phyloP scores from a whole-genome alignment of 2,329 filamentous ascomycete genomes.

The Corinectria fuckeliana region DNA sequence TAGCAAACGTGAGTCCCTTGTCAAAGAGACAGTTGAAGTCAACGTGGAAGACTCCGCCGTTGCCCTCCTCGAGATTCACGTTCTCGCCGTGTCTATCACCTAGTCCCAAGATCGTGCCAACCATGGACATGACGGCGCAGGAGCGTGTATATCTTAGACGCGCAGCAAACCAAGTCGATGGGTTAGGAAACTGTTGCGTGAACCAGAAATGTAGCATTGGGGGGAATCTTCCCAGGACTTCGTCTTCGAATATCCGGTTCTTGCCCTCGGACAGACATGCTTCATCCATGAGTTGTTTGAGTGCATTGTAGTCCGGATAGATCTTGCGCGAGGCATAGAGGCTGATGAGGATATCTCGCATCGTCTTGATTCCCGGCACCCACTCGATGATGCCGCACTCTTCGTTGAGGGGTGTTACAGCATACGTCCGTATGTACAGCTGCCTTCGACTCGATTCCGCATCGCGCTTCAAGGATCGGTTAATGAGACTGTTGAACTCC shows the following conservation, averaged over 20 bases:
- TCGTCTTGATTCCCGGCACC: conserved; percentile 94
- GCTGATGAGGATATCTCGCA: conserved; percentile 86
- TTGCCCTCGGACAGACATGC: conserved; percentile 64
- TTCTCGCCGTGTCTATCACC: conserved; percentile 98
- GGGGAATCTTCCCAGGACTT: conserved; percentile 71
- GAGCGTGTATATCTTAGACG: conserved; percentile 90
- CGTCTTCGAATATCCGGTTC: conserved; percentile 73
- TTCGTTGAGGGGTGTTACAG: conserved; percentile 94
- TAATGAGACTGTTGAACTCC: conserved; percentile 99
- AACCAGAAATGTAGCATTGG: conserved; percentile 94
- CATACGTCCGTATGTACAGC: conserved; percentile 95
- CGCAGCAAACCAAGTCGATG: conserved; percentile 89
- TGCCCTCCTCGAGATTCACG: conserved; percentile 91
- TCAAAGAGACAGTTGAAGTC: conserved; percentile 99
- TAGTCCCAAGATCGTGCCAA: conserved; percentile 90
- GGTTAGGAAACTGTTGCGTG: conserved; percentile 90
- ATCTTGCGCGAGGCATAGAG: conserved; percentile 80
- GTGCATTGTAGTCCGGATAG: conserved; percentile 70
- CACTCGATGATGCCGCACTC: conserved; percentile 98
- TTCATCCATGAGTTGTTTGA: conserved; percentile 70
- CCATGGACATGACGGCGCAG: conserved; percentile 99
- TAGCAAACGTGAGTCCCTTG: conserved; percentile 93
- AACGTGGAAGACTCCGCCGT: conserved; percentile 93
- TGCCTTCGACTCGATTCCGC: conserved; percentile 88
- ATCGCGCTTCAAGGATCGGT: conserved; percentile 89